A percentile compares a stretch with the other conserved stretches of the same genome.
Evolutionary conservation across 75 land plant genomes (phyloP).

Genomic region (Pinus taeda): DNA sequence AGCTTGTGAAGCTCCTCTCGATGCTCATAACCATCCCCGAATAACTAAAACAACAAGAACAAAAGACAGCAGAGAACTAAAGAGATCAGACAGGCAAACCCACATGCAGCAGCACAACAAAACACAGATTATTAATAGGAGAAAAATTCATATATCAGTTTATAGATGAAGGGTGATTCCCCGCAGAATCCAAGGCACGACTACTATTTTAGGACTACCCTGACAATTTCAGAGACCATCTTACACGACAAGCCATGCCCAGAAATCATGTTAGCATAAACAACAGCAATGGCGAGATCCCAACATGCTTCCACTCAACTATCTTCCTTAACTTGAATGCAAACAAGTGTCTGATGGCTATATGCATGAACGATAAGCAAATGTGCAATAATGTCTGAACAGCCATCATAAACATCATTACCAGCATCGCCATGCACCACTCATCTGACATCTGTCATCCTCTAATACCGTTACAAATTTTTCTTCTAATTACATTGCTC

Average conservation of each 20-base stretch:
- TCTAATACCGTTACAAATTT: constrained; percentile 7
- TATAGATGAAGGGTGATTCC: neutral
- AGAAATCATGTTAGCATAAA: constrained; percentile 9
- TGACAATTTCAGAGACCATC: constrained; percentile 9
- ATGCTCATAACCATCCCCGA: constrained; percentile 5
- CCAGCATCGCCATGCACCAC: constrained; percentile 1
- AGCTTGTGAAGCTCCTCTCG: constrained; percentile 4
- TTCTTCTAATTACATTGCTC: too few species aligned
- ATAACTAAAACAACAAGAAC: neutral
- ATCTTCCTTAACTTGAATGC: neutral
- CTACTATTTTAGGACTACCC: constrained; percentile 7
- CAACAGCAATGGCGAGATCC: constrained; percentile 7
- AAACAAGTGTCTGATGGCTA: constrained; percentile 3
- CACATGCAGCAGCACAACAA: constrained; percentile 5
- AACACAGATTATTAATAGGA: neutral
- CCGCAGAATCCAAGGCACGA: constrained; percentile 7
- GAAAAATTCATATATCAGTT: neutral
- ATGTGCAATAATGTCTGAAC: constrained; percentile 6
- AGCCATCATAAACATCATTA: constrained; percentile 2
- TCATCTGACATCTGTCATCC: neutral
- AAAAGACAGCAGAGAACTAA: neutral
- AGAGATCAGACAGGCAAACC: constrained; percentile 2
- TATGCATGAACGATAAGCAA: neutral
- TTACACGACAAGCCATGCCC: constrained; percentile 11
- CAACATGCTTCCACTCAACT: constrained; percentile 12